Percentiles rank a stretch among this genome's conserved stretches.
Conservation (phyloP, 2,329 filamentous ascomycete species). For the Xylaria sp. region DNA sequence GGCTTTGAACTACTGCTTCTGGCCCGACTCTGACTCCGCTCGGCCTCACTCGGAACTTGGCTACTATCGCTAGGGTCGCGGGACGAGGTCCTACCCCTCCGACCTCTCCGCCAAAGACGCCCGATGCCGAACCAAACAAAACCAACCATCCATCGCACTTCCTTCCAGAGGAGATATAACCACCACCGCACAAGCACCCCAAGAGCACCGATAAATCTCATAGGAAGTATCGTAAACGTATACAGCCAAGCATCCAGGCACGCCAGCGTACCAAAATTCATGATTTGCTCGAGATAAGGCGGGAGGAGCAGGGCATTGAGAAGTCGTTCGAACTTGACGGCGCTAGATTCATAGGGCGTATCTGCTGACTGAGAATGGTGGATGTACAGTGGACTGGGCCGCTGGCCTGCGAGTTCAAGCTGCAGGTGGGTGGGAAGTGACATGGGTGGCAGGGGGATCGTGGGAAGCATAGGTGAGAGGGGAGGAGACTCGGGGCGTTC, state of each 20-base stretch:
- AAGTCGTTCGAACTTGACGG: conserved; percentile 90
- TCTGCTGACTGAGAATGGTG: conserved; percentile 68
- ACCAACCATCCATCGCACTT: conserved; percentile 75
- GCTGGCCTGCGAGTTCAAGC: conserved; percentile 70
- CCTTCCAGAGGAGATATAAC: conserved; percentile 76
- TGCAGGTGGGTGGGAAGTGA: conserved; percentile 73
- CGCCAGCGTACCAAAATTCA: conserved; percentile 88
- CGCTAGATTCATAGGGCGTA: conserved; percentile 88
- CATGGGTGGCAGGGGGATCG: conserved; percentile 73
- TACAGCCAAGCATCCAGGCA: conserved; percentile 97
- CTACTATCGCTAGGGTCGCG: conserved; percentile 44
- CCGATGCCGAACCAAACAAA: conserved; percentile 86
- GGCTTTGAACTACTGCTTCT: conserved; percentile 37
- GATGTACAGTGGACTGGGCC: conserved; percentile 74
- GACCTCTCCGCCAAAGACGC: conserved; percentile 76
- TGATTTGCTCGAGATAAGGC: conserved; percentile 81
- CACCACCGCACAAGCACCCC: conserved; percentile 83
- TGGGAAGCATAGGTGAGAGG: conserved; percentile 62
- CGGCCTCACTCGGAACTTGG: conserved; percentile 50
- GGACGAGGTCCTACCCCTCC: conserved; percentile 56
- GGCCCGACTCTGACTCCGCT: conserved; percentile 54
- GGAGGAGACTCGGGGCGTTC: conserved; percentile 49
- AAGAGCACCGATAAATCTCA: conserved; percentile 85
- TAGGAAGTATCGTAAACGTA: conserved; percentile 92
- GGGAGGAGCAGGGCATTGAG: conserved; percentile 89